These are phyloP conservation scores for Xylaria acuta DNA, from an alignment of 495 filamentous ascomycete genomes.

Conservation along the genomic window DNA sequence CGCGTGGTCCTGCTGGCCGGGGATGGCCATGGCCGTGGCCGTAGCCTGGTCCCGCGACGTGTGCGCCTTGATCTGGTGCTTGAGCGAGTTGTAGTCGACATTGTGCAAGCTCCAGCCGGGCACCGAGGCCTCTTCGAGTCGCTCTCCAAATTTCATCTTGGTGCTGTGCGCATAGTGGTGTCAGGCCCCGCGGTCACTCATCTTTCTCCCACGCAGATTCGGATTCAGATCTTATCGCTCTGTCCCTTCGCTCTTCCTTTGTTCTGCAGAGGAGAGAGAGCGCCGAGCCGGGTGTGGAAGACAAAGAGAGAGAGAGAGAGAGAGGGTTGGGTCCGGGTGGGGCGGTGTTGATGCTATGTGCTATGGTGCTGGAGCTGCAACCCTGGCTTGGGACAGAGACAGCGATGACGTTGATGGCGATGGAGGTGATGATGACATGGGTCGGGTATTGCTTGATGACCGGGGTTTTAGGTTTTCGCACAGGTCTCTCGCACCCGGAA, in stretches of 20 bases:
- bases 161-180: constrained; percentile 26
- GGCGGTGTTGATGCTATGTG: background rate
- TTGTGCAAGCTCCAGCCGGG: constrained; percentile 65
- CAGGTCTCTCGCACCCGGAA: too few relatives aligned
- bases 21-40: constrained; percentile 70
- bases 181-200: background rate
- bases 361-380: background rate
- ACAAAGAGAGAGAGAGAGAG: background rate
- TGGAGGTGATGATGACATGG: constrained; percentile 8
- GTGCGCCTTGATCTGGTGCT: constrained; percentile 73
- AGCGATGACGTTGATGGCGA: constrained; percentile 15
- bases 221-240: background rate
- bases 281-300: background rate
- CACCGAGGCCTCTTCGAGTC: constrained; percentile 62
- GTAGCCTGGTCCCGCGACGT: constrained; percentile 66
- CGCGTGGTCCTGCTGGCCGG: constrained; percentile 60
- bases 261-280: background rate
- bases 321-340: constrained; percentile 1
- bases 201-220: background rate
- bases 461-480: background rate
- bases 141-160: constrained; percentile 73
- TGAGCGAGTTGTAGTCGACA: constrained; percentile 79
- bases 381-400: background rate
- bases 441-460: constrained; percentile 7
- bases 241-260: background rate